Base-by-base conservation (phyloP, 2,329 filamentous ascomycete species). In the Neonectria sp. region DNA sequence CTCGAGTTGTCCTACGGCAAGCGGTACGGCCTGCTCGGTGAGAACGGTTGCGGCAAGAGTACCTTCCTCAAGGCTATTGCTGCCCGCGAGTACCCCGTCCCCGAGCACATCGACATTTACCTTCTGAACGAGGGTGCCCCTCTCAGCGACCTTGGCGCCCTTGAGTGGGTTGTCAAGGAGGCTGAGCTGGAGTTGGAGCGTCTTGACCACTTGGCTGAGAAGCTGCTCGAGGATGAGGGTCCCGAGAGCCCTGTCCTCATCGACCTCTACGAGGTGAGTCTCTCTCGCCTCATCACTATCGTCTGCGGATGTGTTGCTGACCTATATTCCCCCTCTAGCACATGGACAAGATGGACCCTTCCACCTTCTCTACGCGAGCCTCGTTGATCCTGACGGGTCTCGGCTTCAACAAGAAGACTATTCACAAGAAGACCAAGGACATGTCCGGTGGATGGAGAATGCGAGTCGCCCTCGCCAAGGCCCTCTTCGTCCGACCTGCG, bases 401-500 rank as follows among this genome's bases (percentile, higher is more conserved):
- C 67, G 96, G 96, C 74, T 99, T 99, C 91, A 97, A 99, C 91
- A 98, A 98, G 88, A 85, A 84, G 76, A 99, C 97, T 63, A 98
- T 99, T 80, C 87, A 97, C 84, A 99, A 99, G 90, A 98, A 97
- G 91, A 99, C 97, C 77, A 99, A 98, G 90, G 97, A 99, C 83
- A 99, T 99, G 97, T 99, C 96, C 73, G 96, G 96, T 94, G 96
- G 96, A 77, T 99, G 96, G 96, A 92, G 95, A 88, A 99, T 99
- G 96, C 94, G 97, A 89, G 96, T 99, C 67, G 96, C 96, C 65
- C 91, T 99, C 68, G 96, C 89, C 81, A 98, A 98, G 88, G 96
- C 96, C 65, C 92, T 99, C 60, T 99, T 99, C 87, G 95, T 99
- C 85, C 97, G 97, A 89, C 96, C 97, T 40, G 96, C 95, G 21